These are phyloP conservation scores for Acer negundo DNA, from an alignment of 345 rosid species.

Conservation along the genomic window DNA sequence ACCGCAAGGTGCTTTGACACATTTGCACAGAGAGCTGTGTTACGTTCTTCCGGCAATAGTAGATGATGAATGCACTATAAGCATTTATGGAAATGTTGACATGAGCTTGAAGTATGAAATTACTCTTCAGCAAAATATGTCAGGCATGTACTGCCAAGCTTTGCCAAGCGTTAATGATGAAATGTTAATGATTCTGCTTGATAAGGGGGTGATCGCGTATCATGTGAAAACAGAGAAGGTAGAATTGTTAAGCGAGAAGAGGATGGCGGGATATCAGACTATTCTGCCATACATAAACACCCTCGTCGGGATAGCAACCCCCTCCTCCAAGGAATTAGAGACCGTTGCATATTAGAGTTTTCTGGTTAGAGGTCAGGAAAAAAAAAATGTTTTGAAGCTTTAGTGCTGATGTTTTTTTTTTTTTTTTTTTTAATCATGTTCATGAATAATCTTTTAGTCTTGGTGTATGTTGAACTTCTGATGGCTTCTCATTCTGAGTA, in stretches of 20 bases:
- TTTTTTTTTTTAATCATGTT: not conserved
- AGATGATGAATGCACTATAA: conserved; percentile 5
- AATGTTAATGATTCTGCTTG: conserved; percentile 19
- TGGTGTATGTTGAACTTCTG: not conserved
- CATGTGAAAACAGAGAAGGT: conserved; percentile 13
- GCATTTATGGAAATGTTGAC: conserved; percentile 31
- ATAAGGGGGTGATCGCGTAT: conserved; percentile 25
- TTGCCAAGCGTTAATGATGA: conserved; percentile 32
- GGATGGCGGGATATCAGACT: conserved; percentile 12
- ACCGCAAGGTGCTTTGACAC: conserved; percentile 29
- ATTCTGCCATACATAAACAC: conserved; percentile 43
- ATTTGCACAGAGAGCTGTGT: conserved; percentile 37
- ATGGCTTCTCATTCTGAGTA: not conserved
- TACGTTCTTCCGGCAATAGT: conserved; percentile 31
- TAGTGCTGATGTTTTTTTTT: not conserved
- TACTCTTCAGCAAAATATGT: not conserved
- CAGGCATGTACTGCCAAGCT: conserved; percentile 13
- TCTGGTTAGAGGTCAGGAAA: not conserved
- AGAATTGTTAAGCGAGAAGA: not conserved
- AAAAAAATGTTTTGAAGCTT: not conserved
- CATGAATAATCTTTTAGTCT: not conserved
- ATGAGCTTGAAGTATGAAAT: conserved; percentile 35
- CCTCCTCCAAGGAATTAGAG: not conserved
- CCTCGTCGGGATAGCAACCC: conserved; percentile 23
- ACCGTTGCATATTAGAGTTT: not conserved